Base-by-base conservation (phyloP, 352 stramenopile genomes). In the Phytopythium ostracodes region DNA sequence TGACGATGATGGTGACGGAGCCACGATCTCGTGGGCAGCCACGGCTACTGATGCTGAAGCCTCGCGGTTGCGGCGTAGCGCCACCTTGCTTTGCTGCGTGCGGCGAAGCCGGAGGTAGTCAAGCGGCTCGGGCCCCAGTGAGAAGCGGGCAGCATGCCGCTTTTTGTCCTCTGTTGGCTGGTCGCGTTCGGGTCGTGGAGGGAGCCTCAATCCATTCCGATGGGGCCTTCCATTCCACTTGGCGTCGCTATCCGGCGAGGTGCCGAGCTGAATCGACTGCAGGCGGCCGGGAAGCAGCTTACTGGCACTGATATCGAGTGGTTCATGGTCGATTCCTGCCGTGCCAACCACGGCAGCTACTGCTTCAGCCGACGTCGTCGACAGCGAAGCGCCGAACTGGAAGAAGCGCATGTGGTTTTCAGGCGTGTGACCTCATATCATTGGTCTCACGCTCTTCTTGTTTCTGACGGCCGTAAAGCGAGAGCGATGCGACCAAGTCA, bases 21-120 rank as follows among this genome's bases (percentile, higher is more conserved):
- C 40, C 18, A 89, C 62, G 47, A 91, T 85, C 52, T 89, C 80
- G 22, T 73, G 68, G 4, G 66, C 70, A 4, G 85, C 73, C 0
- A 73, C 64, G 60, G 67, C 65, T 8, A 68, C 66, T 35, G 68
- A 66, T 12, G 66, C 66, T 31, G 70, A 66, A 14, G 66, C 70
- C 5, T 74, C 60, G 40, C 79, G 80, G 46, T 85, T 90, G 17
- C 80, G 75, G 27, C 71, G 24, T 3, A 83, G 55, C 24, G 83
- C 80, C 4, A 64, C 65, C 27, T 67, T 75, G 63, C 80, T 90
- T 18, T 79, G 68, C 49, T 87, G 70, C 8, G 78, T 92, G 38
- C 83, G 76, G 12, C 83, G 77, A 14, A 89, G 64, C 17, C 72
- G 75, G 15, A 92, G 56, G 71, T 90, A 92, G 62, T 90, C 76